phyloP scores from a whole-genome alignment of 2,329 filamentous ascomycete genomes.

The Clonostachys solani region DNA sequence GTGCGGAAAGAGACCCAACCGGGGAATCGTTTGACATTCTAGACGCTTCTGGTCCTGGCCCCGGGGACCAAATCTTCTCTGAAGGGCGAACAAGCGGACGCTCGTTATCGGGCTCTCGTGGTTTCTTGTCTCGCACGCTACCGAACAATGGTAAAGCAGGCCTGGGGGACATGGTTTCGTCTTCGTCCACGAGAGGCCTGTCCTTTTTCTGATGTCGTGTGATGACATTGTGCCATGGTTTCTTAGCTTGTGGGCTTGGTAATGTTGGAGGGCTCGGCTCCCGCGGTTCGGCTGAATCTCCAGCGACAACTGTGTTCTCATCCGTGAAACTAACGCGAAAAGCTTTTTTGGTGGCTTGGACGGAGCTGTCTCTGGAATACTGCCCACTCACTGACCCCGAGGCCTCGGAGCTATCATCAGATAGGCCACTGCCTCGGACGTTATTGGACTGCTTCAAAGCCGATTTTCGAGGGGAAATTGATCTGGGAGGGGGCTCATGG shows the following conservation, averaged over 20 bases:
- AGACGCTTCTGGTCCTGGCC: conserved; percentile 6
- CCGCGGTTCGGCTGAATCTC: conserved; percentile 33
- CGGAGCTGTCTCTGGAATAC: conserved; percentile 26
- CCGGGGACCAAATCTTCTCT: conserved; percentile 25
- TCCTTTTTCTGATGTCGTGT: conserved; percentile 46
- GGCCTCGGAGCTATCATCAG: conserved; percentile 41
- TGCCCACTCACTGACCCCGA: conserved; percentile 21
- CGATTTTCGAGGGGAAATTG: conserved; percentile 73
- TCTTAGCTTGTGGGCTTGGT: conserved; percentile 28
- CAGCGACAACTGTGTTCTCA: conserved; percentile 49
- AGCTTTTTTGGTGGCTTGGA: conserved; percentile 52
- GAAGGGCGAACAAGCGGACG: conserved; percentile 52
- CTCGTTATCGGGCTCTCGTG: conserved; percentile 43
- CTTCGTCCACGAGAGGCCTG: conserved; percentile 44
- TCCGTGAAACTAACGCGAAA: conserved; percentile 79
- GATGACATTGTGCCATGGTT: conserved; percentile 48
- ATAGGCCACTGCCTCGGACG: conserved; percentile 45
- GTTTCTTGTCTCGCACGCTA: conserved; percentile 63
- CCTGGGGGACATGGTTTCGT: conserved; percentile 69
- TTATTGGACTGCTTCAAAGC: conserved; percentile 63
- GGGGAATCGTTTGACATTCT: conserved; percentile 43
- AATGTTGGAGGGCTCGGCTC: conserved; percentile 32
- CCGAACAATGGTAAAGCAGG: conserved; percentile 72
- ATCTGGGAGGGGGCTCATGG: conserved; percentile 67
- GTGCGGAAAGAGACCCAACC: conserved; percentile 49